Evolutionary conservation across 805 yeast genomes (phyloP).

Genomic region (Metahyphopichia silvanorum): DNA sequence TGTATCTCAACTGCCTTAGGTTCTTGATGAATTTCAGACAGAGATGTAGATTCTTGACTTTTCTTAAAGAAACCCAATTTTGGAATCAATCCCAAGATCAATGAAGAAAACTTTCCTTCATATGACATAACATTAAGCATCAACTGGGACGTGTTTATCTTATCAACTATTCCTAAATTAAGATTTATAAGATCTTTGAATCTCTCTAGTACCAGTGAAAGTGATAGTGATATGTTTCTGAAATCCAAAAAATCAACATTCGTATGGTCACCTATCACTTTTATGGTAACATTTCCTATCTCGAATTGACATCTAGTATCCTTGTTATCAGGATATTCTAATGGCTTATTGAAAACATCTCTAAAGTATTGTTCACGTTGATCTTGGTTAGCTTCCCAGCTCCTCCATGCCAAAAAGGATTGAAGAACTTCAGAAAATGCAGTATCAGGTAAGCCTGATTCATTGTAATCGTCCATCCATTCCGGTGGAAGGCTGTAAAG

Average conservation of each 20-base stretch:
- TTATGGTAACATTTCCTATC: constrained; percentile 1
- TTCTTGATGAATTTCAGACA: not conserved
- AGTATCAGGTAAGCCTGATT: constrained; percentile 36
- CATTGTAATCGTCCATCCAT: constrained; percentile 45
- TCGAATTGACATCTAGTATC: not conserved
- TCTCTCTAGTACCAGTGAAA: constrained; percentile 1
- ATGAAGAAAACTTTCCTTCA: constrained; percentile 16
- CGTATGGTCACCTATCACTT: not conserved
- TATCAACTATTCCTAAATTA: constrained; percentile 8
- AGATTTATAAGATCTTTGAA: constrained; percentile 5
- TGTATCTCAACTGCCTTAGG: not conserved
- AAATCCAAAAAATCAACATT: constrained; percentile 14
- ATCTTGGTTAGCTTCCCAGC: constrained; percentile 71
- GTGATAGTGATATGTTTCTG: constrained; percentile 5
- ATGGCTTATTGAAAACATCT: constrained; percentile 7
- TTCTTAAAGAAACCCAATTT: not conserved
- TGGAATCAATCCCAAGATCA: constrained; percentile 11
- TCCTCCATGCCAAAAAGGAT: constrained; percentile 77
- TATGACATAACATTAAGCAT: constrained; percentile 12
- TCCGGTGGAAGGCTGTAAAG: constrained; percentile 51
- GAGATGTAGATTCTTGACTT: not conserved
- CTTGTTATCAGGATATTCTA: not conserved
- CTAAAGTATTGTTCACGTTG: constrained; percentile 18
- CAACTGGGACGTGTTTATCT: constrained; percentile 5
- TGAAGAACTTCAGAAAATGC: constrained; percentile 55